phyloP scores from a whole-genome alignment of 805 yeast genomes.

The Nakazawaea ambrosiae region DNA sequence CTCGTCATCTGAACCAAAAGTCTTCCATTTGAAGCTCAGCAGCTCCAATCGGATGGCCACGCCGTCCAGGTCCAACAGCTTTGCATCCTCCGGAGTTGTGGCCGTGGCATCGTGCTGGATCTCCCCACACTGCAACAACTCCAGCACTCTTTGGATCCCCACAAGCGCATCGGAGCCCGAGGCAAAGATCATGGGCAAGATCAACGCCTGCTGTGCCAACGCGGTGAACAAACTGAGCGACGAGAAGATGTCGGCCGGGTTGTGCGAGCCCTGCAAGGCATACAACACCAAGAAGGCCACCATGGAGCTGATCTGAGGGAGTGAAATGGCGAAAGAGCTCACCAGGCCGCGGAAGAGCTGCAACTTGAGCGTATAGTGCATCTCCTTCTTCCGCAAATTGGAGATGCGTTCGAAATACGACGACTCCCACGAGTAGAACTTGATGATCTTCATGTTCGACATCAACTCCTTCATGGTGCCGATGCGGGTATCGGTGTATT shows the following conservation, averaged over 20 bases:
- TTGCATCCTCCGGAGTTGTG: conserved; percentile 1
- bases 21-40: conserved; percentile 62
- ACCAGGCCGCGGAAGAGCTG: conserved; percentile 33
- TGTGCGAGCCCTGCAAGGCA: conserved; percentile 26
- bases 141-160: conserved; percentile 27
- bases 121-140: conserved; percentile 14
- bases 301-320: conserved; percentile 37
- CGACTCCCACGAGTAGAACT: conserved; percentile 39
- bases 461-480: conserved; percentile 35
- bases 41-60: conserved; percentile 38
- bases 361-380: conserved; percentile 33
- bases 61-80: conserved; percentile 6
- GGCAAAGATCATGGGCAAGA: conserved; percentile 36
- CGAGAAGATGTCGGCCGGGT: conserved; percentile 34
- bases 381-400: conserved; percentile 30
- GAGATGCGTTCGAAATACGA: conserved; percentile 32
- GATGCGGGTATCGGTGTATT: conserved; percentile 34
- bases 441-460: conserved; percentile 33
- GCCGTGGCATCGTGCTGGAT: conserved; percentile 1
- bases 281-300: conserved; percentile 36
- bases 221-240: conserved; percentile 34
- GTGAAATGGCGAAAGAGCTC: conserved; percentile 36
- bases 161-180: conserved; percentile 37
- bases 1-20: conserved; percentile 22
- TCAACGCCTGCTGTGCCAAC: conserved; percentile 36